Evolutionary conservation across 2,329 filamentous ascomycete species (phyloP), one percentile per base, ranked within the genome.

Genomic region (Cytospora schulzeri): DNA sequence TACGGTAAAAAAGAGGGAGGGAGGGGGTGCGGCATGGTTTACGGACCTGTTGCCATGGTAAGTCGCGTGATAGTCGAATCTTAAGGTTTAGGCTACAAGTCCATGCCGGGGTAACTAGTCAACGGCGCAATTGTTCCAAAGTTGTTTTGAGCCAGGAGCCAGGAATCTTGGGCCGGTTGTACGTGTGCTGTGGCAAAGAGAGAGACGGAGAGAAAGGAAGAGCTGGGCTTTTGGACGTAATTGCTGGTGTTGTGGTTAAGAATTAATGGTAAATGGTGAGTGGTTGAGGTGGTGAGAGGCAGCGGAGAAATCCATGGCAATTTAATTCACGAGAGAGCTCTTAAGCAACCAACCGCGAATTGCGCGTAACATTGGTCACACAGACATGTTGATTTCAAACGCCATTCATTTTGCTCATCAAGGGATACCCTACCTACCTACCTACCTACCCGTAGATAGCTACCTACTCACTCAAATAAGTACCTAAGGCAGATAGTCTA

Each of bases 31-130:
- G 22, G 50, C 28, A 17, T 26, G 48, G 48, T 45, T 66, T 66
- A 70, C 41, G 50, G 69, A 71, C 71, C 72, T 68, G 72, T 71
- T 38, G 73, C 67, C 72, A 74, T 74, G 58, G 58, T 69, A 58
- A 60, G 52, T 38, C 28, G 64, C 33, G 58, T 45, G 51, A 22
- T 59, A 31, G 29, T 31, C 29, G 29, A 38, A 19, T 55, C 28
- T 17, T 15, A 38, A 24, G 68, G 54, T 14, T 41, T 59, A 35
- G 41, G 56, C 60, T 48, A 48, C 24, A 22, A 59, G 38, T 55
- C 31, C 64, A 63, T 65, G 38, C 58, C 57, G 33, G 29, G n/a
- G 45, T 38, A 22, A 33, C 41, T 22, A 14, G 52, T 26, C 26
- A 28, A 38, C 31, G 19, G 52, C 45, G 11, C n/a, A 24, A 22